Evolutionary conservation across 768 basidiomycete species (phyloP), one percentile per base, ranked within the genome.

Genomic region (Suillus bovinus): DNA sequence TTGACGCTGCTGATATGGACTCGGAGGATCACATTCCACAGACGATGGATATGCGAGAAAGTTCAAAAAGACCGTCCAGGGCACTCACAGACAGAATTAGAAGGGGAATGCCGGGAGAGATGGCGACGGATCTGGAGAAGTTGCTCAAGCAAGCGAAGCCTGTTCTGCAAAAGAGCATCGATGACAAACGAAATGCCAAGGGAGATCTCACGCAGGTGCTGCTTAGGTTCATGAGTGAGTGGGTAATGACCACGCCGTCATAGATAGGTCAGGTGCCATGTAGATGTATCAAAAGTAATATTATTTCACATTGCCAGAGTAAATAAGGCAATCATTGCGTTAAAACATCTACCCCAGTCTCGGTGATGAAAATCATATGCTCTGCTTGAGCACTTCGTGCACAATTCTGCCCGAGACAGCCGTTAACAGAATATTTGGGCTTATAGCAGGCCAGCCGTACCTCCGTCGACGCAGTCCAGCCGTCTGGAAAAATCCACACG

Each of bases 381-480:
- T 97, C 94, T 17, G 88, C 89, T 74, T 94, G 93, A 3, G 94
- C 93, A 59, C 87, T 84, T 31, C 93, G 82, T 1, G 90, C 91
- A 56, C 91, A 91, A 61, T 88, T 89, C 91, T 94, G 62, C 34
- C 34, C 52, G 24, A 55, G 5, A 53, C 31, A 4, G 29, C 24
- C 13, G 3, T 36, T 69, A 41, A 68, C 52, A 38, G 16, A 34
- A 11, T 20, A 38, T 31, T 41, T n/a, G 31, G 36, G 22, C 49
- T 47, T 34, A 61, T 17, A 60, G 33, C 11, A 33, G 2, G 16
- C 17, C 2, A 49, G 38, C 33, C 84, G 59, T 69, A 87, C 94
- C 79, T 91, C 87, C 0, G 94, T 94, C 0, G 91, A 90, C n/a
- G 90, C 87, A 3, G 93, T 94, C 95, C 95, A 96, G 29, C 91